These are phyloP conservation scores for Cryptococcus neoformans DNA, from an alignment of 1,284 basidiomycete species.

Conservation along the genomic window DNA sequence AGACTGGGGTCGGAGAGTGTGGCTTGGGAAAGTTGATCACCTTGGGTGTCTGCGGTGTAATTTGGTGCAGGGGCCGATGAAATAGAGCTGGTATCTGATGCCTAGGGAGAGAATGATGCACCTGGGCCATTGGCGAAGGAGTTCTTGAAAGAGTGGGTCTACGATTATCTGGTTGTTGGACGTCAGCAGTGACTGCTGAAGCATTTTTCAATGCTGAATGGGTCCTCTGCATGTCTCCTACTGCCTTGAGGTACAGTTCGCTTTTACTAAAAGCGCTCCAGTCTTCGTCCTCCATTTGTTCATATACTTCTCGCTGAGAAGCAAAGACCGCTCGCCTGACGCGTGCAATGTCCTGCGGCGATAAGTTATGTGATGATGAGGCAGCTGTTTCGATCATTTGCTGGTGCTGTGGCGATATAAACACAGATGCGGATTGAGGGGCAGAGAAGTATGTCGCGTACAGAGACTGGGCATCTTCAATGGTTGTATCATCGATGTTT, in stretches of 20 bases:
- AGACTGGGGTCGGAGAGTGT: not conserved
- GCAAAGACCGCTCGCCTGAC: constrained; percentile 60
- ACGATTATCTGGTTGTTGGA: not conserved
- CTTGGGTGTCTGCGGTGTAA: not conserved
- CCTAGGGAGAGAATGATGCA: not conserved
- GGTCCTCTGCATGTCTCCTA: constrained; percentile 62
- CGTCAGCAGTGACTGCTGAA: not conserved
- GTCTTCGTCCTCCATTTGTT: constrained; percentile 86
- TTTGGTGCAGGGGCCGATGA: not conserved
- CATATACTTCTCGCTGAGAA: constrained; percentile 79
- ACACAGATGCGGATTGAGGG: constrained; percentile 11
- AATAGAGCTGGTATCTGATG: not conserved
- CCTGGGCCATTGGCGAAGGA: not conserved
- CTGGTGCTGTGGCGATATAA: constrained; percentile 15
- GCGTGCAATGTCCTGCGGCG: constrained; percentile 13
- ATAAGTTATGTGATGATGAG: not conserved
- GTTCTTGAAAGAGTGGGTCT: not conserved
- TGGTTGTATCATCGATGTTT: constrained; percentile 13
- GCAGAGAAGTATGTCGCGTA: constrained; percentile 73
- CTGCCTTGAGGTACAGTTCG: constrained; percentile 85
- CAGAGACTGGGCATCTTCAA: constrained; percentile 81
- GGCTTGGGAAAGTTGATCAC: too few relatives aligned
- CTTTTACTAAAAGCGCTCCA: constrained; percentile 82
- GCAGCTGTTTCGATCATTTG: constrained; percentile 22
- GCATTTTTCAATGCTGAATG: not conserved